A percentile compares a stretch with the other conserved stretches of the same genome.
Evolutionary conservation across 805 yeast genomes (phyloP).

Genomic region (Isabelozyma rhagii): DNA sequence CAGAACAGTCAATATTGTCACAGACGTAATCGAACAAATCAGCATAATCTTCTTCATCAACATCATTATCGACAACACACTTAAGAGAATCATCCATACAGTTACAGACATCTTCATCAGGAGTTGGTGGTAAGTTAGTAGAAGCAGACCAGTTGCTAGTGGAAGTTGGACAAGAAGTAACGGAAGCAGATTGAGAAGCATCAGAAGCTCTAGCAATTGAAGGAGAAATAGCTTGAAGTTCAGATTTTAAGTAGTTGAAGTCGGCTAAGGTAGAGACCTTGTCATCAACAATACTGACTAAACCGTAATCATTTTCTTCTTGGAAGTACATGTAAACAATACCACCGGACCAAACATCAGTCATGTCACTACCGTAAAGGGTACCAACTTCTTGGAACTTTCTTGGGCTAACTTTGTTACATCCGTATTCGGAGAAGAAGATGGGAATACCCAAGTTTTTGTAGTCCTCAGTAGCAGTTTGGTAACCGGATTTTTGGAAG

Average conservation of each 20-base stretch:
- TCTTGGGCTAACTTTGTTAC: slow-evolving; percentile 70
- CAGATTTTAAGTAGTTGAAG: slow-evolving; percentile 58
- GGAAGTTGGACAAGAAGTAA: slow-evolving; percentile 34
- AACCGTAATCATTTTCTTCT: slow-evolving; percentile 73
- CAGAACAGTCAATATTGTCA: slow-evolving; percentile 32
- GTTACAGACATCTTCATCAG: slow-evolving; percentile 32
- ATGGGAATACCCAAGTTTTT: slow-evolving; percentile 64
- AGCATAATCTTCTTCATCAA: slow-evolving; percentile 28
- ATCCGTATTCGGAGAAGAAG: slow-evolving; percentile 83
- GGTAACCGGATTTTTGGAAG: slow-evolving; percentile 61
- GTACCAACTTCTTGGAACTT: slow-evolving; percentile 68
- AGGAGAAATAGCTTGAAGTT: slow-evolving; percentile 48
- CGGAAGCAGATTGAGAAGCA: slow-evolving; percentile 20
- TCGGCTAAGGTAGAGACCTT: slow-evolving; percentile 61
- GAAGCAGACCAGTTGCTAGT: slow-evolving; percentile 36
- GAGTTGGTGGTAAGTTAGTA: slow-evolving; percentile 42
- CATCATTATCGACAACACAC: slow-evolving; percentile 32
- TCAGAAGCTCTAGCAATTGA: slow-evolving; percentile 16
- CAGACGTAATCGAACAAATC: slow-evolving; percentile 34
- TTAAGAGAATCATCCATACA: slow-evolving; percentile 31
- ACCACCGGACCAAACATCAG: slow-evolving; percentile 88
- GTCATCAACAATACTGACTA: slow-evolving; percentile 51
- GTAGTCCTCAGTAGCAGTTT: slow-evolving; percentile 61
- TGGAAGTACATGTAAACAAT: slow-evolving; percentile 82
- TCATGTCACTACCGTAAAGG: slow-evolving; percentile 64